Conservation (phyloP, 2,329 filamentous ascomycete genomes). For the Colletotrichum higginsianum region DNA sequence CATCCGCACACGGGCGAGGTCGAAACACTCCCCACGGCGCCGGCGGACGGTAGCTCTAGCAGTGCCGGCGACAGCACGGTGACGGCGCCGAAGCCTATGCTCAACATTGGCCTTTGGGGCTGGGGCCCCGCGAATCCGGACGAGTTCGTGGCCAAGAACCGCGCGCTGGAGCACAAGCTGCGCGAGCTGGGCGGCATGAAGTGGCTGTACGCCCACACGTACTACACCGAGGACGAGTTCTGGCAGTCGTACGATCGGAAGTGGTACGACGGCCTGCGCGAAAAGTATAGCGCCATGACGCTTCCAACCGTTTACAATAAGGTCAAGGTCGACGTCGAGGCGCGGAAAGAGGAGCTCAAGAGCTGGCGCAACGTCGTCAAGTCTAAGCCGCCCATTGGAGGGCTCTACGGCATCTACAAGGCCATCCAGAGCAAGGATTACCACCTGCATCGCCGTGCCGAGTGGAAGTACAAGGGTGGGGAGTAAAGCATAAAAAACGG, state of each 20-base stretch:
- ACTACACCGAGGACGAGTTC: slow-evolving; percentile 82
- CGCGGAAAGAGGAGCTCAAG: slow-evolving; percentile 56
- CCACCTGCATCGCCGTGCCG: slow-evolving; percentile 65
- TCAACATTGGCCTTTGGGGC: slow-evolving; percentile 85
- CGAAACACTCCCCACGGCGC: slow-evolving; percentile 44
- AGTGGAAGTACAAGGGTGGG: slow-evolving; percentile 66
- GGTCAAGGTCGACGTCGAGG: slow-evolving; percentile 69
- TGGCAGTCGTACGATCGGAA: slow-evolving; percentile 72
- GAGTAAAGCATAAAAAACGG: slow-evolving; percentile 11
- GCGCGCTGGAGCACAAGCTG: slow-evolving; percentile 79
- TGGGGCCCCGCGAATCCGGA: slow-evolving; percentile 72
- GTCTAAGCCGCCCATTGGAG: slow-evolving; percentile 69
- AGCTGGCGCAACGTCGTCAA: slow-evolving; percentile 60
- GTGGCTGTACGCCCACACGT: slow-evolving; percentile 90
- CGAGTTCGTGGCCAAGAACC: slow-evolving; percentile 79
- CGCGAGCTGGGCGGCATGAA: slow-evolving; percentile 82
- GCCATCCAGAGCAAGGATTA: slow-evolving; percentile 72
- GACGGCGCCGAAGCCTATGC: slow-evolving; percentile 56
- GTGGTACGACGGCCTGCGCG: slow-evolving; percentile 74
- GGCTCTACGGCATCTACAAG: slow-evolving; percentile 72
- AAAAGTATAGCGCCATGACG: slow-evolving; percentile 73
- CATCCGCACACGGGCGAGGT: slow-evolving; percentile 65
- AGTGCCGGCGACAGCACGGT: slow-evolving; percentile 24
- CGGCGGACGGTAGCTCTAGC: background rate
- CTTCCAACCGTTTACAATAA: slow-evolving; percentile 81